These are phyloP conservation scores for Oldenlandia corymbosa DNA, from an alignment of 257 asterid genomes.

Conservation along the genomic window DNA sequence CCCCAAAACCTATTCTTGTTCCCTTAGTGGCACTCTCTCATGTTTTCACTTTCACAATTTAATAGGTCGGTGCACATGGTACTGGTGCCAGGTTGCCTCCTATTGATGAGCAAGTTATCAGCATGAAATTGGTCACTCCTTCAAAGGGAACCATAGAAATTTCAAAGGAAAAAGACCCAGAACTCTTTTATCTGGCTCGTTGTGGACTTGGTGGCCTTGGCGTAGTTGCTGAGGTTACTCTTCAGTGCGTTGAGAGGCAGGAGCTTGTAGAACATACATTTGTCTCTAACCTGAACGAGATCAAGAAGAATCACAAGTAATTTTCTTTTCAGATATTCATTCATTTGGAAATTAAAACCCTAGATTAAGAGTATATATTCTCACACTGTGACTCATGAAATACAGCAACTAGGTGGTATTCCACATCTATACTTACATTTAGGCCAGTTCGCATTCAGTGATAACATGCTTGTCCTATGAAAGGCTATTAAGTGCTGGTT, in stretches of 20 bases:
- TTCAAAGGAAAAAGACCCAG: constrained; percentile 82
- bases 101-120: constrained; percentile 88
- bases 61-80: constrained; percentile 97
- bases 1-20: not conserved
- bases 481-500: not conserved
- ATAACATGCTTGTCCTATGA: not conserved
- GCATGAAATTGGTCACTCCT: constrained; percentile 94
- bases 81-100: constrained; percentile 96
- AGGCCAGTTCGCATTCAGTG: not conserved
- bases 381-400: not conserved
- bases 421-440: not conserved
- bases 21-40: not conserved
- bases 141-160: constrained; percentile 81
- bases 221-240: constrained; percentile 92
- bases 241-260: constrained; percentile 89
- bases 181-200: constrained; percentile 85
- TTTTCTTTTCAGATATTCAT: constrained; percentile 22
- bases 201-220: constrained; percentile 99
- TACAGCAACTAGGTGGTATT: not conserved
- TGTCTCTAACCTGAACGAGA: constrained; percentile 64
- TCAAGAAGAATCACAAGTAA: constrained; percentile 91
- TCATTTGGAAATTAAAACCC: constrained; percentile 10
- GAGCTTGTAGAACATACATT: constrained; percentile 91
- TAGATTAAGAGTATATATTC: not conserved
- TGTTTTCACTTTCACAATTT: constrained; percentile 12